phyloP scores from a whole-genome alignment of 2,329 filamentous ascomycete genomes.

The Davidsoniella eucalypti region DNA sequence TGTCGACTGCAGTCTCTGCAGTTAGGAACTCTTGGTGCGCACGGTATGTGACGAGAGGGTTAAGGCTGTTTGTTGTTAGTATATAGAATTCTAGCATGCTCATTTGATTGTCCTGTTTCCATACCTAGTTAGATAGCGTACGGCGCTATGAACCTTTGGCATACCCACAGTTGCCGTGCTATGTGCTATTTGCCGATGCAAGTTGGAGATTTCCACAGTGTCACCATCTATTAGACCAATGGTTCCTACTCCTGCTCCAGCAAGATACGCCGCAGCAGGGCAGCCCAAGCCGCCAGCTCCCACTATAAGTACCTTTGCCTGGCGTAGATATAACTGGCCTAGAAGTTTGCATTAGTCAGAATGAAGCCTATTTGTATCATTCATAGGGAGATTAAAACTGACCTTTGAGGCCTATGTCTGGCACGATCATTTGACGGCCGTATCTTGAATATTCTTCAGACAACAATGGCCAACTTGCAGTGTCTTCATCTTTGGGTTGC shows the following conservation, averaged over 20 bases:
- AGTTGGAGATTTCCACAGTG: slow-evolving; percentile 71
- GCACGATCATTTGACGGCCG: slow-evolving; percentile 78
- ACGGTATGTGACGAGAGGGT: slow-evolving; percentile 51
- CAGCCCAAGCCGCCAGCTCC: slow-evolving; percentile 84
- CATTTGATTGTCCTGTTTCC: slow-evolving; percentile 12
- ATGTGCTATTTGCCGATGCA: slow-evolving; percentile 85
- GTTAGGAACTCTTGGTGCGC: slow-evolving; percentile 49
- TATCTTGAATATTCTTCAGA: slow-evolving; percentile 71
- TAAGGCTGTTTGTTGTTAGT: slow-evolving; percentile 36
- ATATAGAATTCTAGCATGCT: neutral
- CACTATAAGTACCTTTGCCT: slow-evolving; percentile 59
- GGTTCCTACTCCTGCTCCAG: slow-evolving; percentile 70
- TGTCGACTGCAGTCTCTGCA: slow-evolving; percentile 47
- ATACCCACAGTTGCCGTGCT: slow-evolving; percentile 51
- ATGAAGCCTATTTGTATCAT: too few relatives aligned
- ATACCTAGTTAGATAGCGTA: slow-evolving; percentile 39
- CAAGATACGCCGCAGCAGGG: slow-evolving; percentile 82
- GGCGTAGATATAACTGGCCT: slow-evolving; percentile 63
- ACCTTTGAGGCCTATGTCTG: slow-evolving; percentile 64
- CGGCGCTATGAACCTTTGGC: slow-evolving; percentile 66
- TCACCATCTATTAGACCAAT: slow-evolving; percentile 81
- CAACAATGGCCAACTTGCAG: slow-evolving; percentile 49
- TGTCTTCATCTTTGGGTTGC: neutral
- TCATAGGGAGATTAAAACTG: slow-evolving; percentile 10
- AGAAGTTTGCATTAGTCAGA: neutral